Conservation (phyloP, 2,329 filamentous ascomycete species). For the Monosporascus sp. region DNA sequence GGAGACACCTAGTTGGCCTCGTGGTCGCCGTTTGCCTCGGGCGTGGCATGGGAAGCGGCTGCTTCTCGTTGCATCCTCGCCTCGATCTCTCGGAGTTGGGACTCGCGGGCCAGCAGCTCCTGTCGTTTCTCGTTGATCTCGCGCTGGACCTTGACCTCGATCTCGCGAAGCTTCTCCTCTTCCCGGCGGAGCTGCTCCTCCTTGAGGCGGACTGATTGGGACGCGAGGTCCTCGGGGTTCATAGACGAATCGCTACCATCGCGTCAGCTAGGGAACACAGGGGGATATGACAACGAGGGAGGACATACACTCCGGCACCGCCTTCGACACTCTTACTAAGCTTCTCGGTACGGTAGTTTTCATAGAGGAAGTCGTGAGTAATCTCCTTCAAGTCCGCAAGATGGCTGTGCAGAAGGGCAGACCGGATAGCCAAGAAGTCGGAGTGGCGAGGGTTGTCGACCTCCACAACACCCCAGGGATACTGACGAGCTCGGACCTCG, state of each 20-base stretch:
- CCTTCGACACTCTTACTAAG: constrained; percentile 98
- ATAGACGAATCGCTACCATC: constrained; percentile 70
- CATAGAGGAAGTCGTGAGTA: constrained; percentile 98
- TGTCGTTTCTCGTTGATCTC: constrained; percentile 99
- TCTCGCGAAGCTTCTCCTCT: constrained; percentile 99
- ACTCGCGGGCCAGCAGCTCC: constrained; percentile 94
- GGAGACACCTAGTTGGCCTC: constrained; percentile 39
- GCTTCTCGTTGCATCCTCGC: constrained; percentile 89
- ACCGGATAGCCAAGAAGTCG: constrained; percentile 95
- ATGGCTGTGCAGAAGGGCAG: constrained; percentile 94
- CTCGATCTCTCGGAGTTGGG: constrained; percentile 97
- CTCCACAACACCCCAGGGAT: constrained; percentile 98
- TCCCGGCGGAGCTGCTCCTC: constrained; percentile 98
- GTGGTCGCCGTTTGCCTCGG: constrained; percentile 51
- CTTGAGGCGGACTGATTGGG: constrained; percentile 97
- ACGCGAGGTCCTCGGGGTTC: constrained; percentile 95
- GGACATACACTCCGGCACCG: constrained; percentile 76
- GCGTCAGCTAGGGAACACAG: constrained; percentile 24
- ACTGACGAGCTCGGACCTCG: constrained; percentile 89
- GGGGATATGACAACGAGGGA: neutral
- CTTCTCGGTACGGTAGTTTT: constrained; percentile 99
- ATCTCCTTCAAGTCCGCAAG: constrained; percentile 98
- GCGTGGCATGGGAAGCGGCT: constrained; percentile 30
- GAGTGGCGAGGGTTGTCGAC: constrained; percentile 99
- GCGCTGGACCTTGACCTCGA: constrained; percentile 98